Conservation (phyloP, 495 filamentous ascomycete genomes). For the Friedmanniomyces endolithicus region DNA sequence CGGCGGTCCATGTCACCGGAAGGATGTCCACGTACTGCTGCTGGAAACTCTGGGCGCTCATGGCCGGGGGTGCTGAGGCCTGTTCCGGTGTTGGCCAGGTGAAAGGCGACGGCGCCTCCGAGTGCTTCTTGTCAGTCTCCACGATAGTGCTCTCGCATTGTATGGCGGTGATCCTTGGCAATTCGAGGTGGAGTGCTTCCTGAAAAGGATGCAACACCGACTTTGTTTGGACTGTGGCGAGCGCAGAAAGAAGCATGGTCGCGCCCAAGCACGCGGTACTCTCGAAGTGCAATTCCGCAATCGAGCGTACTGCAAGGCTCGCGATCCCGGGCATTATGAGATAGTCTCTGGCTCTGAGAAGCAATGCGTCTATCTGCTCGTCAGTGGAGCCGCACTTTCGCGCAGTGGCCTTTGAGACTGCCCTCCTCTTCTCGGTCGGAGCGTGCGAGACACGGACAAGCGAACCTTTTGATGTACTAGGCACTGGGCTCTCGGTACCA, state of each 20-base stretch:
- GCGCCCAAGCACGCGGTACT: not conserved
- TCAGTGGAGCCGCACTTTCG: not conserved
- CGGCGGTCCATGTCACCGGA: slow-evolving; percentile 66
- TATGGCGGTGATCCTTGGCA: slow-evolving; percentile 47
- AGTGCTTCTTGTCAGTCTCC: slow-evolving; percentile 30
- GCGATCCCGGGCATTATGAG: not conserved
- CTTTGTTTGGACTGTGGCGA: slow-evolving; percentile 12
- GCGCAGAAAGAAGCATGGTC: slow-evolving; percentile 53
- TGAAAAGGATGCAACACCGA: slow-evolving; percentile 10
- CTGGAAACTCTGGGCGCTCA: slow-evolving; percentile 43
- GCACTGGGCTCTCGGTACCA: too few species aligned
- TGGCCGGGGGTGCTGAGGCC: slow-evolving; percentile 27
- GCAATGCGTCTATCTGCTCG: not conserved
- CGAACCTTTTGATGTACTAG: too few species aligned
- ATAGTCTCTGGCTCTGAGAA: not conserved
- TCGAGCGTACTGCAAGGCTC: not conserved
- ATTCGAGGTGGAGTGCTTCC: slow-evolving; percentile 33
- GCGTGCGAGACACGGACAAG: not conserved
- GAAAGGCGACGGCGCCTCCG: slow-evolving; percentile 26
- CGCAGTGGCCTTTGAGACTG: not conserved
- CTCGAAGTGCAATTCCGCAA: not conserved
- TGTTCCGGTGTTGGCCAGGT: slow-evolving; percentile 36
- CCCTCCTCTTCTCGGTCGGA: not conserved
- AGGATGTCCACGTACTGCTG: slow-evolving; percentile 68
- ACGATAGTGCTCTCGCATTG: slow-evolving; percentile 47